Percentiles rank a stretch among this genome's conserved stretches.
phyloP scores from a whole-genome alignment of 2,329 filamentous ascomycete species.

The Talaromyces verruculosus region DNA sequence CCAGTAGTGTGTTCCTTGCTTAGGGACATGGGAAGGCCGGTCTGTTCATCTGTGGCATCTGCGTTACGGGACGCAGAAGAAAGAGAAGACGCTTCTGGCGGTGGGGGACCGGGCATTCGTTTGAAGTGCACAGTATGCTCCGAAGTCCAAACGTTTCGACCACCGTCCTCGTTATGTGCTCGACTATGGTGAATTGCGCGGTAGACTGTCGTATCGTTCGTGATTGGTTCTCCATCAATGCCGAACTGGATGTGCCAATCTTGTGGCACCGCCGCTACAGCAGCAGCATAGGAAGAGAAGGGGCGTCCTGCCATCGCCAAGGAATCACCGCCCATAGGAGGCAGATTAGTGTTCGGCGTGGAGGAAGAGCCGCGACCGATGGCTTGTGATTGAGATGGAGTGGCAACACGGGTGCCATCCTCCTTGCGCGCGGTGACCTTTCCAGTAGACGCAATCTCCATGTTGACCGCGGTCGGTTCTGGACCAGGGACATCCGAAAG shows the following conservation, averaged over 20 bases:
- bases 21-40: constrained; percentile 72
- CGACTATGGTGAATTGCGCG: constrained; percentile 80
- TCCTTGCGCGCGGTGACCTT: constrained; percentile 90
- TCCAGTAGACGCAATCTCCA: constrained; percentile 82
- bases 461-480: constrained; percentile 83
- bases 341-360: constrained; percentile 27
- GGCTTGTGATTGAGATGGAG: constrained; percentile 64
- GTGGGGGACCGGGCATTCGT: constrained; percentile 78
- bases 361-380: constrained; percentile 44
- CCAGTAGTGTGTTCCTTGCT: constrained; percentile 80
- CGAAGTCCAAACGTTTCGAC: constrained; percentile 82
- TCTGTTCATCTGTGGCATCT: constrained; percentile 54
- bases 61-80: constrained; percentile 52
- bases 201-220: constrained; percentile 93
- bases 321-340: constrained; percentile 36
- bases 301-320: constrained; percentile 58
- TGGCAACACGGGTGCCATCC: constrained; percentile 82
- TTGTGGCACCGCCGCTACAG: constrained; percentile 74
- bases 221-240: constrained; percentile 72
- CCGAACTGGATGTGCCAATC: constrained; percentile 99
- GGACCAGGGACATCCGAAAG: constrained; percentile 72
- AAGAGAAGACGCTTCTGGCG: constrained; percentile 67
- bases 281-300: constrained; percentile 76
- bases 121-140: constrained; percentile 91
- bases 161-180: constrained; percentile 61